Evolutionary conservation across 768 basidiomycete genomes (phyloP), one percentile per base, ranked within the genome.

Genomic region (Strobilomyces dryophilus): DNA sequence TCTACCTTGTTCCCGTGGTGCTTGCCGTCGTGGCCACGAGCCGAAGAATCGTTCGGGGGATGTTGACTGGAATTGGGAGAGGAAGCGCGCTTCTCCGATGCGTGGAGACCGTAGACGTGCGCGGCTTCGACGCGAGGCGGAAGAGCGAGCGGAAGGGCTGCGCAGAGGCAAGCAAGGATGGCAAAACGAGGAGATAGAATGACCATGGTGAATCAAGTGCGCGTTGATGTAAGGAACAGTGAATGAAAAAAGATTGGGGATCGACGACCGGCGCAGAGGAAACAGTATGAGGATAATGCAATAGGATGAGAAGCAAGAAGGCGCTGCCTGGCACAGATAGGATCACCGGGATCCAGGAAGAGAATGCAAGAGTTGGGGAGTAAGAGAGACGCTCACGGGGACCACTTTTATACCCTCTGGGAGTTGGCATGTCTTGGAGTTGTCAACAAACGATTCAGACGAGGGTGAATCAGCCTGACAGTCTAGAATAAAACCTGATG

Each of bases 281-380:
- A 55, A 56, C 35, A 31, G 32, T 29, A 55, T 55, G 15, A 55
- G 57, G 61, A 61, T 59, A 52, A 57, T 49, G 53, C 20, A 55
- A 57, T 37, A 31, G 32, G 31, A 55, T 56, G 15, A 55, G 57
- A 61, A 61, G 53, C 20, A 53, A 58, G 37, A 20, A 40, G 37
- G 57, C 55, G 55, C 42, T 57, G 32, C 55, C 58, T 56, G 55
- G 58, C 47, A 54, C 52, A 53, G 43, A 20, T 51, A 56, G 58
- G 79, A 82, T 76, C 82, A 73, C 82, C 80, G 63, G 82, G 82
- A 82, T 74, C 81, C 63, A 65, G 57, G 57, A 55, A 73, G 55
- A 53, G 58, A 70, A 66, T 67, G 68, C 61, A 65, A 63, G 69
- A 66, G 69, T 69, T 66, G 66, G 58, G 67, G 71, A 70, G 66